Conservation (phyloP, 768 basidiomycete genomes). For the Boletus eberwhitei region DNA sequence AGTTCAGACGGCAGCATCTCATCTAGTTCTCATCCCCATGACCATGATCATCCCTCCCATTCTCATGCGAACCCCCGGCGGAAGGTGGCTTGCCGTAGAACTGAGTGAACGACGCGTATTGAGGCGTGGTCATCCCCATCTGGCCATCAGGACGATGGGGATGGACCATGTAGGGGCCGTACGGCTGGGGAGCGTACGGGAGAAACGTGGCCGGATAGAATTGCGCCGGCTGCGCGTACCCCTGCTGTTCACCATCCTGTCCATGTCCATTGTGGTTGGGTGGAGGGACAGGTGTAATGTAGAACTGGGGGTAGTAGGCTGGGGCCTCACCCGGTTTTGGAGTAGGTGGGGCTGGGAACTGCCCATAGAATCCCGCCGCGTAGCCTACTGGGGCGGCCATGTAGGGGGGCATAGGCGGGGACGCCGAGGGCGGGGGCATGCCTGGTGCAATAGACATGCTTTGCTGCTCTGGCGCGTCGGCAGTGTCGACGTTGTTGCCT, state of each 20-base stretch:
- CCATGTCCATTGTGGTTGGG: constrained; percentile 37
- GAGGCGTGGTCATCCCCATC: constrained; percentile 32
- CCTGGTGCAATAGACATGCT: constrained; percentile 42
- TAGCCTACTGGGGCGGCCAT: constrained; percentile 50
- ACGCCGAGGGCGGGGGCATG: constrained; percentile 40
- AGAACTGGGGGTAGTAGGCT: constrained; percentile 50
- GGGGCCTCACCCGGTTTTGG: constrained; percentile 51
- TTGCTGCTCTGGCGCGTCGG: constrained; percentile 43
- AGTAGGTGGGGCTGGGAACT: constrained; percentile 47
- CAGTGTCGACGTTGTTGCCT: constrained; percentile 49
- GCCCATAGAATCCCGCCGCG: constrained; percentile 52
- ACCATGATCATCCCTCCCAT: constrained; percentile 26
- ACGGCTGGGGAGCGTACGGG: constrained; percentile 45
- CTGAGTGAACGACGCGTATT: constrained; percentile 39
- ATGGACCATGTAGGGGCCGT: constrained; percentile 47
- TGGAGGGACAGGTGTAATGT: constrained; percentile 45
- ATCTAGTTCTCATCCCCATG: constrained; percentile 34
- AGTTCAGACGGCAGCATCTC: constrained; percentile 12
- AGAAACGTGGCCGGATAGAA: constrained; percentile 49
- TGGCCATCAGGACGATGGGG: constrained; percentile 43
- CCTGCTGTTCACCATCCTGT: constrained; percentile 41
- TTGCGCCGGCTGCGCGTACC: constrained; percentile 39
- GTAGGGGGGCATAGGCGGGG: constrained; percentile 49
- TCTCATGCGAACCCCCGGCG: constrained; percentile 30
- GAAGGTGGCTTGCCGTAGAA: constrained; percentile 40